Conservation (phyloP, 495 filamentous ascomycete genomes). For the Penicillium soppii region DNA sequence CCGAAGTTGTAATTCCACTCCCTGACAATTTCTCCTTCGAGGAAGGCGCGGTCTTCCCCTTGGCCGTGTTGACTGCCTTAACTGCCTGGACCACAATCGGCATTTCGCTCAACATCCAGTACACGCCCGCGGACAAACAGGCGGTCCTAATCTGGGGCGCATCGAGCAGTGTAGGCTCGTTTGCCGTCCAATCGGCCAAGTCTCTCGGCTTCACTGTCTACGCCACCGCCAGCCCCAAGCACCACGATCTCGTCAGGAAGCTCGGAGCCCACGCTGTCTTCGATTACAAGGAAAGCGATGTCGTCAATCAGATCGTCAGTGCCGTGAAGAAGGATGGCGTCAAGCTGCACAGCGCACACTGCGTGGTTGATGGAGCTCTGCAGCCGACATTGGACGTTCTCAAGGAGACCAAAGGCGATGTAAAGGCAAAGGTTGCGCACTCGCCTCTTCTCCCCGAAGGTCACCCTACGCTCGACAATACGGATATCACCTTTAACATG, state of each 20-base stretch:
- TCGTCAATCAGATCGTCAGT: constrained; percentile 37
- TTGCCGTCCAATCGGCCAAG: constrained; percentile 42
- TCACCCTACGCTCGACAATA: constrained; percentile 24
- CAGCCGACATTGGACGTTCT: constrained; percentile 26
- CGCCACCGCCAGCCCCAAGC: constrained; percentile 41
- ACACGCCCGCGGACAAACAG: constrained; percentile 25
- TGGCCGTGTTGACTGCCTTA: constrained; percentile 31
- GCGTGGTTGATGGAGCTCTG: constrained; percentile 13
- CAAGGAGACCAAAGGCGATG: constrained; percentile 27
- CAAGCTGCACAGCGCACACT: constrained; percentile 26
- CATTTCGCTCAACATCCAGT: constrained; percentile 27
- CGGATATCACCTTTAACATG: constrained; percentile 29
- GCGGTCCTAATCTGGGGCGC: constrained; percentile 52
- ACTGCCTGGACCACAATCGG: constrained; percentile 38
- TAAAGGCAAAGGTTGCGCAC: constrained; percentile 13
- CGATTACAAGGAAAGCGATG: constrained; percentile 39
- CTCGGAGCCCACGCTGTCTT: constrained; percentile 45
- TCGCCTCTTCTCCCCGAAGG: constrained; percentile 24
- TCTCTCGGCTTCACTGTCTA: constrained; percentile 44
- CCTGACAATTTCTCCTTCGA: constrained; percentile 37
- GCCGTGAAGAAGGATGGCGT: constrained; percentile 35
- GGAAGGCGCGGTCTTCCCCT: constrained; percentile 38
- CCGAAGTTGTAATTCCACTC: constrained; percentile 23
- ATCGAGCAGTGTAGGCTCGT: constrained; percentile 42
- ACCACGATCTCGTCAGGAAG: constrained; percentile 43